Percentiles rank a stretch among this genome's conserved stretches.
These are phyloP conservation scores for Domatiomyces catenatus DNA, from an alignment of 2,329 filamentous ascomycete genomes.

Conservation along the genomic window DNA sequence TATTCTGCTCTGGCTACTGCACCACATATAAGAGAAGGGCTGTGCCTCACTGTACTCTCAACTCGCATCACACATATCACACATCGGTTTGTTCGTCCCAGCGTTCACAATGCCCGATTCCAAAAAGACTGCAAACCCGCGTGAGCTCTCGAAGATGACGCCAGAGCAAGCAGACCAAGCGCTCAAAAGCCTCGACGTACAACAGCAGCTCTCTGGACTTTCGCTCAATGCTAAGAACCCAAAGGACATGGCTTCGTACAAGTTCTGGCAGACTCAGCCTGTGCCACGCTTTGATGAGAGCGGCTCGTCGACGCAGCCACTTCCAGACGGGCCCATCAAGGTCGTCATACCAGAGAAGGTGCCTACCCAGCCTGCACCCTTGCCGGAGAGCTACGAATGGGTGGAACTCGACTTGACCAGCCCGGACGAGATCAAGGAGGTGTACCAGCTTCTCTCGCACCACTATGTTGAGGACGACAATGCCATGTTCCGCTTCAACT, in stretches of 20 bases:
- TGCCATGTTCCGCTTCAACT: slow-evolving; percentile 95
- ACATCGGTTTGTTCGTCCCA: too few species aligned
- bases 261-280: slow-evolving; percentile 97
- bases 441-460: slow-evolving; percentile 77
- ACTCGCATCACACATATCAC: too few species aligned
- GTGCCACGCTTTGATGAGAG: slow-evolving; percentile 63
- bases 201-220: slow-evolving; percentile 35
- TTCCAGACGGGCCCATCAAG: slow-evolving; percentile 71
- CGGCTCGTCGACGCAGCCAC: slow-evolving; percentile 34
- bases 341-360: slow-evolving; percentile 64
- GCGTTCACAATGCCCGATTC: background rate
- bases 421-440: slow-evolving; percentile 65
- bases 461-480: slow-evolving; percentile 97
- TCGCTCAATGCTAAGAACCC: slow-evolving; percentile 71
- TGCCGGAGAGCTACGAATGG: slow-evolving; percentile 86
- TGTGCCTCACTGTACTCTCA: too few species aligned
- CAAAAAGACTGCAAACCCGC: slow-evolving; percentile 16
- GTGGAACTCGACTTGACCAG: slow-evolving; percentile 73
- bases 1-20: too few species aligned
- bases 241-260: slow-evolving; percentile 94
- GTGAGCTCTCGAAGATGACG: slow-evolving; percentile 57
- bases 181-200: slow-evolving; percentile 34
- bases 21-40: background rate
- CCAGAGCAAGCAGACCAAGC: slow-evolving; percentile 41
- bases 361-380: slow-evolving; percentile 55